Percentiles rank a stretch among this genome's conserved stretches.
Conservation (phyloP, 2,329 filamentous ascomycete species). For the Fusarium multiceps region DNA sequence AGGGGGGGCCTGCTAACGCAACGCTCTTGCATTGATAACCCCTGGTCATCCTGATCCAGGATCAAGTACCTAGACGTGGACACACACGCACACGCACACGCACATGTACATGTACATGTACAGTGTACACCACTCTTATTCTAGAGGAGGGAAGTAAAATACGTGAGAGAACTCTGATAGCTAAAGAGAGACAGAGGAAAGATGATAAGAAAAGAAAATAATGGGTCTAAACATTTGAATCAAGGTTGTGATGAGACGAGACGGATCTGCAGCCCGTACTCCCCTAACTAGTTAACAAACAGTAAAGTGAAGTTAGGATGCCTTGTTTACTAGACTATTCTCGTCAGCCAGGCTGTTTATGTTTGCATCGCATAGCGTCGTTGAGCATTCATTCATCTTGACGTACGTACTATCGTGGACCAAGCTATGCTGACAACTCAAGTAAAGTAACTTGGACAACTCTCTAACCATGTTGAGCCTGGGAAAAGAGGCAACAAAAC, state of each 20-base stretch:
- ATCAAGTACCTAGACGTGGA: constrained; percentile 3
- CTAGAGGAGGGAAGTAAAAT: constrained; percentile 6
- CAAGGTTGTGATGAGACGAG: constrained; percentile 36
- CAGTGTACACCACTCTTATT: background rate
- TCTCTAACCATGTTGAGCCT: constrained; percentile 8
- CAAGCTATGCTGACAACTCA: constrained; percentile 8
- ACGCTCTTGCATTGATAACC: constrained; percentile 16
- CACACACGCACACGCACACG: background rate
- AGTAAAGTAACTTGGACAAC: background rate
- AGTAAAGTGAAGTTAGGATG: constrained; percentile 12
- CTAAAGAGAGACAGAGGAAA: background rate
- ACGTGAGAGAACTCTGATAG: constrained; percentile 4
- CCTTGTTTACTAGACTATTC: background rate
- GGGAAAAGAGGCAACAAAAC: constrained; percentile 21
- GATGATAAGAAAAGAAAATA: background rate
- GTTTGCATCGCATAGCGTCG: constrained; percentile 23
- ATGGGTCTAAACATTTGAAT: constrained; percentile 16
- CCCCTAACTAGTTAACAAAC: background rate
- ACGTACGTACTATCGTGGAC: constrained; percentile 2
- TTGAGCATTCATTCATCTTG: constrained; percentile 16
- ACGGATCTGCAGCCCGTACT: constrained; percentile 31
- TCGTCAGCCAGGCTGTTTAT: background rate
- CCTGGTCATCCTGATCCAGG: constrained; percentile 19
- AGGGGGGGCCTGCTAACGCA: constrained; percentile 29
- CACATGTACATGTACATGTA: too few relatives aligned